Base-by-base conservation (phyloP, 768 basidiomycete genomes). In the Rhizopogon sp. region DNA sequence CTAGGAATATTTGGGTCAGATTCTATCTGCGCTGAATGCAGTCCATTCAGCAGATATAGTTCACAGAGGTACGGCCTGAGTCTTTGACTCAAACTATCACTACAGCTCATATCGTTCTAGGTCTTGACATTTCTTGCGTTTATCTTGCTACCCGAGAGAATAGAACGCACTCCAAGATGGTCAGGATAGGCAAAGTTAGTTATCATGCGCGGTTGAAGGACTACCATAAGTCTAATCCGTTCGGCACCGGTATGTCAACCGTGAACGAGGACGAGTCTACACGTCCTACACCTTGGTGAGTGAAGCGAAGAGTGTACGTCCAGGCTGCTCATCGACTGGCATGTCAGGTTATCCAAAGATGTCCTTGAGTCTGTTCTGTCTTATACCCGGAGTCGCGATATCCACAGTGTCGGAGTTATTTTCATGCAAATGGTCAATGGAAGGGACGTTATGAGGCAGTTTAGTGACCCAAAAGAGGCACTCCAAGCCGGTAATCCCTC, bases 381-480 rank as follows among this genome's bases (percentile, higher is more conserved):
- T 0, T 94, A 94, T 66, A 87, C 89, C 8, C 82, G 79, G 40
- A 76, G 82, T 41, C 79, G 93, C 29, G 94, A 97, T 62, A 84
- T 96, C 9, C 93, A 94, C 70, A 79, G 82, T 43, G 82, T 85
- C 0, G 93, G 90, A 0, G 79, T 95, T 25, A 78, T 93, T 2
- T 72, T 94, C 39, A 62, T 93, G 50, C 90, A 95, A 69, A 92
- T 96, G 90, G 69, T 96, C 11, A 71, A 85, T n/a, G 94, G 94
- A 0, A 70, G 84, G 50, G 81, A 89, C 58, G 85, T 89, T 8
- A 79, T 77, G 53, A 74, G 62, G 29, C 74, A 76, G 43, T 88
- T 76, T 60, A 68, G 72, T 29, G 80, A 83, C 54, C 77, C 81
- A 2, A 78, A 81, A 14, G 73, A 75, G 25, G 88, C 87, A 3